Evolutionary conservation across 2,329 filamentous ascomycete genomes (phyloP).

Genomic region (Didymella sp.): DNA sequence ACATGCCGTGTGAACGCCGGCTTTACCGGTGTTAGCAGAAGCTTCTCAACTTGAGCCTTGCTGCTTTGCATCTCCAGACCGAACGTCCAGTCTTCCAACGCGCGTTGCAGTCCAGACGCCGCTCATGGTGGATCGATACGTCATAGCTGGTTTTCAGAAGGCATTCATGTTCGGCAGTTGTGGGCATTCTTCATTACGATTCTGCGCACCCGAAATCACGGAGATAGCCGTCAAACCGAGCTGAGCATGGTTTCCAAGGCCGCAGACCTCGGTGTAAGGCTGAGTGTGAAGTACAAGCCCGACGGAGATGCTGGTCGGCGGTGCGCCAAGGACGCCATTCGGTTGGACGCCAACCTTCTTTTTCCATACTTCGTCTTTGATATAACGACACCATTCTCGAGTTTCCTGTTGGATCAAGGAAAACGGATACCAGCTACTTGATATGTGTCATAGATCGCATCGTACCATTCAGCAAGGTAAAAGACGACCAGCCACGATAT

Average conservation of each 20-base stretch:
- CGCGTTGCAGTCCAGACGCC: background rate
- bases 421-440: no score
- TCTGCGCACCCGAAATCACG: no score
- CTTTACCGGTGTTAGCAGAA: conserved; percentile 6
- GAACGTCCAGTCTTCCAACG: background rate
- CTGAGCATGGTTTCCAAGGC: background rate
- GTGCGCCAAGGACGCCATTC: background rate
- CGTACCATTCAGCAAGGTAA: no score
- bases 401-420: no score
- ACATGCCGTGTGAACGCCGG: conserved; percentile 2
- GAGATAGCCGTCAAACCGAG: no score
- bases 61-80: background rate
- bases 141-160: conserved; percentile 3
- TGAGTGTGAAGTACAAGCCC: background rate
- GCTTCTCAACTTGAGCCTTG: background rate
- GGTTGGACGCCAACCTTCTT: background rate
- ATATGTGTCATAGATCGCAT: no score
- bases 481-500: no score
- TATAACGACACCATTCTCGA: background rate
- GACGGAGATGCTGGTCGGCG: background rate
- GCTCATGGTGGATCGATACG: conserved; percentile 11
- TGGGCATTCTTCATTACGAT: background rate
- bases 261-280: background rate
- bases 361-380: background rate
- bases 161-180: conserved; percentile 9